Percentiles rank a stretch among this genome's conserved stretches.
These are phyloP conservation scores for Dactylellina cionopaga DNA, from an alignment of 2,329 filamentous ascomycete species.

Conservation along the genomic window DNA sequence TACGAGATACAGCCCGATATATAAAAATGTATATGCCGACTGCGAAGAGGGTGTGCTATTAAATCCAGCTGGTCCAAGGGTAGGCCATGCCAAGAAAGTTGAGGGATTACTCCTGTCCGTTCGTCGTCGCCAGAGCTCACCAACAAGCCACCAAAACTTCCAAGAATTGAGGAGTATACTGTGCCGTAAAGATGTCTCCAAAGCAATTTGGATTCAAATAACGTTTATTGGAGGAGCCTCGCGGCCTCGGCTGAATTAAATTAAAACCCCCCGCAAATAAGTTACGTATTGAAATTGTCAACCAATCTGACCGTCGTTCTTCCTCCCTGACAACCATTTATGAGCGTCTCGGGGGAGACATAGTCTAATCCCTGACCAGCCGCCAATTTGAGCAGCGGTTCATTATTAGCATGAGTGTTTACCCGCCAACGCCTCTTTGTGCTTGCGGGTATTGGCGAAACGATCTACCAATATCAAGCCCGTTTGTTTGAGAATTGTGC, in stretches of 20 bases:
- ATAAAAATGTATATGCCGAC: neutral
- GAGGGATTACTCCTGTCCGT: constrained; percentile 41
- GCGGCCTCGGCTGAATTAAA: too few species aligned
- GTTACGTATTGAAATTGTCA: constrained; percentile 22
- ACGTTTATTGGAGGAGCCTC: constrained; percentile 3
- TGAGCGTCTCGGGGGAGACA: constrained; percentile 10
- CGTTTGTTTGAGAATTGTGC: constrained; percentile 1
- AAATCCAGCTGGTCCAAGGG: constrained; percentile 25
- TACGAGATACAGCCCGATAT: too few species aligned
- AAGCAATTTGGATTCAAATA: constrained; percentile 2
- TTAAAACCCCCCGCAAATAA: neutral
- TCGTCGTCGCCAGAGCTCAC: constrained; percentile 29
- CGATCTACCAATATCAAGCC: neutral
- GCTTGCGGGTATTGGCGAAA: constrained; percentile 21
- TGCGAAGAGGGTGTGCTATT: constrained; percentile 45
- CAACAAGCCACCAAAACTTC: constrained; percentile 31
- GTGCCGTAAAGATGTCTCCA: constrained; percentile 5
- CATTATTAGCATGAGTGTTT: constrained; percentile 24
- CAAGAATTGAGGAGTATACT: neutral
- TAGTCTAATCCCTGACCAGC: constrained; percentile 29
- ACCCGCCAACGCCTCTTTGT: constrained; percentile 15
- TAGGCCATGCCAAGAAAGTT: constrained; percentile 30
- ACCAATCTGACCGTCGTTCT: constrained; percentile 1
- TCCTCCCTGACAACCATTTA: neutral
- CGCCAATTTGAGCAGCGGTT: constrained; percentile 6